A percentile compares a stretch with the other conserved stretches of the same genome.
Evolutionary conservation across 768 basidiomycete genomes (phyloP).

Genomic region (Lactarius psammicola): DNA sequence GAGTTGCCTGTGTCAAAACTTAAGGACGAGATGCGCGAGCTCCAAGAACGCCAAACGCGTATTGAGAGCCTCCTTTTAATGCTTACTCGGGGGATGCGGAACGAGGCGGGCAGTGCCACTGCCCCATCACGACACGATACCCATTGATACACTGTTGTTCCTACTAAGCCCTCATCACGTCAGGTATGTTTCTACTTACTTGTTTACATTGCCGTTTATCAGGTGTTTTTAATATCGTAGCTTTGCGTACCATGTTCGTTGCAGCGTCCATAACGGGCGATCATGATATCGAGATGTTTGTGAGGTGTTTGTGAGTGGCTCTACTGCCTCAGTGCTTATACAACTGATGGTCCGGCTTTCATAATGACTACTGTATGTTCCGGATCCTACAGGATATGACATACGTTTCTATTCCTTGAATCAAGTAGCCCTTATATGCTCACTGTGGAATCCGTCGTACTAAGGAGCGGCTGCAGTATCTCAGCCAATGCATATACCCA

Average conservation of each 20-base stretch:
- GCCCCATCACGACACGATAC: constrained; percentile 26
- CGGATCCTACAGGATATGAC: background rate
- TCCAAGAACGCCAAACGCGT: constrained; percentile 73
- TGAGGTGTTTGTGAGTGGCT: background rate
- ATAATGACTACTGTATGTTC: background rate
- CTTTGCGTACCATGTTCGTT: background rate
- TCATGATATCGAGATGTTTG: background rate
- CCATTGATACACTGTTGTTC: constrained; percentile 4
- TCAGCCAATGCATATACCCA: background rate
- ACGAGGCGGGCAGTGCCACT: constrained; percentile 30
- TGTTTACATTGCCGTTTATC: background rate
- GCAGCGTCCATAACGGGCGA: background rate
- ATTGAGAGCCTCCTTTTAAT: constrained; percentile 71
- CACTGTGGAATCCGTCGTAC: background rate
- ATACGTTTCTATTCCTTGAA: background rate
- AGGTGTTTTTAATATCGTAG: background rate
- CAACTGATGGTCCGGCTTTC: background rate
- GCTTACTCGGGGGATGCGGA: constrained; percentile 66
- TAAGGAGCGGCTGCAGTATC: background rate
- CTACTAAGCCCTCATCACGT: background rate
- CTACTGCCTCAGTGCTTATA: background rate
- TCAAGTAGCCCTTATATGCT: background rate
- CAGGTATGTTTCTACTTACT: background rate
- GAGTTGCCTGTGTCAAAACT: constrained; percentile 63
- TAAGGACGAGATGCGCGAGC: constrained; percentile 79